These are phyloP conservation scores for Fusarium ambrosium DNA, from an alignment of 2,329 filamentous ascomycete genomes.

Conservation along the genomic window DNA sequence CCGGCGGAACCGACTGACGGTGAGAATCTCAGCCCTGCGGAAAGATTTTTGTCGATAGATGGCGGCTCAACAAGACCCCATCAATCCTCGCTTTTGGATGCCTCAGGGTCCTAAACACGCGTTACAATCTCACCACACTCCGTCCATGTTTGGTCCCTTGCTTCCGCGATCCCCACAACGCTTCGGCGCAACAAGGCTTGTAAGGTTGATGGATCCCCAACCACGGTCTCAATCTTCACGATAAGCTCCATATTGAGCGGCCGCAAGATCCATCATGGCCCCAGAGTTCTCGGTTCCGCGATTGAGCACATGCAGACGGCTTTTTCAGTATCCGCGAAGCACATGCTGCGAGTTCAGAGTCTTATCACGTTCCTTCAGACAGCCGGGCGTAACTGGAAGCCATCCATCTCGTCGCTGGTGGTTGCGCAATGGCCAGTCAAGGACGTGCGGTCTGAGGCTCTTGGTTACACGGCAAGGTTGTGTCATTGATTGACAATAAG, in stretches of 20 bases:
- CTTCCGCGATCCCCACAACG: slow-evolving; percentile 15
- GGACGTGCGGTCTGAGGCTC: neutral
- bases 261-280: neutral
- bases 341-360: slow-evolving; percentile 6
- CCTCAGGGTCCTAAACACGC: neutral
- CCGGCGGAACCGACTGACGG: neutral
- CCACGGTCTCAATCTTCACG: slow-evolving; percentile 12
- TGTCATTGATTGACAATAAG: neutral
- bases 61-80: neutral
- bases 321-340: neutral
- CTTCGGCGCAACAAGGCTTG: slow-evolving; percentile 14
- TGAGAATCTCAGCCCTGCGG: neutral
- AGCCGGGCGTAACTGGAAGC: neutral
- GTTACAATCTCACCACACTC: slow-evolving; percentile 7
- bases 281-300: slow-evolving; percentile 1
- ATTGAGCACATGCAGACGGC: slow-evolving; percentile 7
- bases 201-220: slow-evolving; percentile 8
- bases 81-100: neutral
- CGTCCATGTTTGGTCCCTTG: slow-evolving; percentile 5
- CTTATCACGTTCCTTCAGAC: slow-evolving; percentile 22
- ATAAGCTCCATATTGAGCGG: slow-evolving; percentile 17
- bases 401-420: slow-evolving; percentile 6
- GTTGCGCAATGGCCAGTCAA: slow-evolving; percentile 8
- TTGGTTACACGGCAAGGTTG: slow-evolving; percentile 2
- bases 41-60: neutral